These are phyloP conservation scores for Penicillium sp. DNA, from an alignment of 2,329 filamentous ascomycete species.

Conservation along the genomic window DNA sequence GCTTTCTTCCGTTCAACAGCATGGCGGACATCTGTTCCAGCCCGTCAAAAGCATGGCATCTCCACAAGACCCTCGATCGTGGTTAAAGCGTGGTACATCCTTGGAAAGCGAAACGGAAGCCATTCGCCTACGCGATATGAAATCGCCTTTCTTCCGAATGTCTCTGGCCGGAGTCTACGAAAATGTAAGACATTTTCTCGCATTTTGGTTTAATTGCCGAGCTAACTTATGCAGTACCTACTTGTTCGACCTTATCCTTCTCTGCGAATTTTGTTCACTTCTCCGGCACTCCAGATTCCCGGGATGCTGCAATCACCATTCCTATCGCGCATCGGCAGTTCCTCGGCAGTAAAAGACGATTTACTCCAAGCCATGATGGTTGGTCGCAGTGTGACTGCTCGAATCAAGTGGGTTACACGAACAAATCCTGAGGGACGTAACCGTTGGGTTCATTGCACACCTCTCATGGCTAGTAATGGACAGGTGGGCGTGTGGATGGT, in stretches of 20 bases:
- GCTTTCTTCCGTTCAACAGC: conserved; percentile 63
- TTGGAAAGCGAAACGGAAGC: conserved; percentile 26
- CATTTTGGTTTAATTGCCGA: neutral
- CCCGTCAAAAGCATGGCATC: conserved; percentile 11
- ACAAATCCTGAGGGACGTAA: conserved; percentile 59
- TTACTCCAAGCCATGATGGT: conserved; percentile 63
- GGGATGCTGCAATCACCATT: conserved; percentile 65
- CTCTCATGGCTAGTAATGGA: conserved; percentile 66
- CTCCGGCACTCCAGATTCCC: conserved; percentile 65
- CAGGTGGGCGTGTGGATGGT: conserved; percentile 78
- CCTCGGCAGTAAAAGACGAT: conserved; percentile 54
- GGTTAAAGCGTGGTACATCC: conserved; percentile 17
- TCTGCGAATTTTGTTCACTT: conserved; percentile 68
- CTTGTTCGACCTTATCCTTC: conserved; percentile 62
- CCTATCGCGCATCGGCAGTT: conserved; percentile 48
- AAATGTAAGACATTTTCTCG: conserved; percentile 47
- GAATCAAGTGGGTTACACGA: conserved; percentile 68
- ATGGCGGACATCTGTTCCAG: conserved; percentile 56
- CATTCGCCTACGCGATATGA: conserved; percentile 42
- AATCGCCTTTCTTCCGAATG: conserved; percentile 27
- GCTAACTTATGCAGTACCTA: conserved; percentile 34
- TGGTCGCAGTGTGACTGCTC: conserved; percentile 71
- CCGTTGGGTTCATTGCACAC: conserved; percentile 77
- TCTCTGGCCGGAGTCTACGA: conserved; percentile 54
- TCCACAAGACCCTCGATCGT: conserved; percentile 12